These are phyloP conservation scores for Artemisia argyi DNA, from an alignment of 129 eudicot genomes.

Conservation along the genomic window DNA sequence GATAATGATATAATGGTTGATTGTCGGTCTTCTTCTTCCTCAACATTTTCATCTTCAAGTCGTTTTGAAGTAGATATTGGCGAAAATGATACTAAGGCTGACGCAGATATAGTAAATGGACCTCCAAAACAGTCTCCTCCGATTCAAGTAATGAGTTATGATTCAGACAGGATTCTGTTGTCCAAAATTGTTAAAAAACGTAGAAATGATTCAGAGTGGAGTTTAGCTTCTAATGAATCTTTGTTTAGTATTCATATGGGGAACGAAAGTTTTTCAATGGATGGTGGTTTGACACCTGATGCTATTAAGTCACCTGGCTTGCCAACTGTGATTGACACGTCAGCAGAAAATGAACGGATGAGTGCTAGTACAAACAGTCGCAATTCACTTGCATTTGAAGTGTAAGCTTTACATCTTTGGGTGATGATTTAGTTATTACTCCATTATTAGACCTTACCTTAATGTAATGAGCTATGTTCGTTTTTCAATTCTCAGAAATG, in stretches of 20 bases:
- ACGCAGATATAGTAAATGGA: conserved; percentile 13
- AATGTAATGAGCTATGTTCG: conserved; percentile 1
- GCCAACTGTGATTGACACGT: conserved; percentile 48
- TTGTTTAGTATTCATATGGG: conserved; percentile 81
- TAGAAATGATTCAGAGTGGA: conserved; percentile 54
- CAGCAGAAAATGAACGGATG: conserved; percentile 31
- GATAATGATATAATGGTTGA: conserved; percentile 24
- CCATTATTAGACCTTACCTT: too few species aligned
- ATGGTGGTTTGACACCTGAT: conserved; percentile 32
- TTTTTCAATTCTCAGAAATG: conserved; percentile 39
- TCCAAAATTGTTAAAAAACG: conserved; percentile 43
- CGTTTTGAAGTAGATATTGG: conserved; percentile 29
- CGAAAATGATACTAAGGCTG: conserved; percentile 23
- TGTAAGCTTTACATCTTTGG: conserved; percentile 43
- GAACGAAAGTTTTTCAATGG: conserved; percentile 58
- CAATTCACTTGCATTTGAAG: conserved; percentile 65
- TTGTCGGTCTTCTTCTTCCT: conserved; percentile 35
- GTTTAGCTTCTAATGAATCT: conserved; percentile 71
- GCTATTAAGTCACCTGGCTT: conserved; percentile 27
- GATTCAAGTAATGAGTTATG: conserved; percentile 59
- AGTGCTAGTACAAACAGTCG: conserved; percentile 39
- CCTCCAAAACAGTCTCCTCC: conserved; percentile 56
- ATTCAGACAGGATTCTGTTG: conserved; percentile 53
- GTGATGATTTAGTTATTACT: neutral
- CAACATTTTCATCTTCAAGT: conserved; percentile 24